phyloP scores from a whole-genome alignment of 371 early-diverging fungal species.

The Mucor sp. region DNA sequence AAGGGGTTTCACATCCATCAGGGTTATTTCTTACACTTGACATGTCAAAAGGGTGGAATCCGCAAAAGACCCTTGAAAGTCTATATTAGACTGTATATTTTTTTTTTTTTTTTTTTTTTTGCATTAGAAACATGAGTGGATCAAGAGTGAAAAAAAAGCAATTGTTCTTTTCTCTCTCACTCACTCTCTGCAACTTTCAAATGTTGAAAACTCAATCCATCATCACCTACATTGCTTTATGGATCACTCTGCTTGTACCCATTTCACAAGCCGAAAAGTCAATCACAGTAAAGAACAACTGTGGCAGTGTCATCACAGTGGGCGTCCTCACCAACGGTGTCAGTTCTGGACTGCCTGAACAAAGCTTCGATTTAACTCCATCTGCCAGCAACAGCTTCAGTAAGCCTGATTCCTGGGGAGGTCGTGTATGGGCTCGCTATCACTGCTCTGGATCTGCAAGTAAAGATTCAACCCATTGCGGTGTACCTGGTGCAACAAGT shows the following conservation, averaged over 20 bases:
- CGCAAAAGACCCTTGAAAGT: constrained; percentile 7
- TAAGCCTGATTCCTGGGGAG: constrained; percentile 44
- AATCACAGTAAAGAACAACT: constrained; percentile 36
- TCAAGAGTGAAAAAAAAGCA: background rate
- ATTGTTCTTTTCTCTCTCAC: background rate
- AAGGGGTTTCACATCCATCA: background rate
- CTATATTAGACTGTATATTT: background rate
- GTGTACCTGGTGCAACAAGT: constrained; percentile 41
- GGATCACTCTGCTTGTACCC: background rate
- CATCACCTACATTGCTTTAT: background rate
- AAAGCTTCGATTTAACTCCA: constrained; percentile 37
- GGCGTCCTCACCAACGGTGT: constrained; percentile 48
- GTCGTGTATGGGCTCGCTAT: constrained; percentile 48
- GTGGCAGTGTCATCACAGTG: constrained; percentile 29
- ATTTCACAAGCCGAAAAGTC: constrained; percentile 15
- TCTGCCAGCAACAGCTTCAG: constrained; percentile 31
- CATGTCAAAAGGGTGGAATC: constrained; percentile 4
- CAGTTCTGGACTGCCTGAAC: constrained; percentile 15
- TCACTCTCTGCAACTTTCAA: background rate
- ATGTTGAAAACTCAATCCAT: background rate
- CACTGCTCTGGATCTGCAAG: constrained; percentile 32
- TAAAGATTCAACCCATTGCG: constrained; percentile 22
- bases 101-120: background rate
- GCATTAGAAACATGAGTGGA: background rate
- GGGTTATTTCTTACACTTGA: background rate